These are phyloP conservation scores for Entomortierella beljakovae DNA, from an alignment of 192 early-diverging fungal genomes.

Conservation along the genomic window DNA sequence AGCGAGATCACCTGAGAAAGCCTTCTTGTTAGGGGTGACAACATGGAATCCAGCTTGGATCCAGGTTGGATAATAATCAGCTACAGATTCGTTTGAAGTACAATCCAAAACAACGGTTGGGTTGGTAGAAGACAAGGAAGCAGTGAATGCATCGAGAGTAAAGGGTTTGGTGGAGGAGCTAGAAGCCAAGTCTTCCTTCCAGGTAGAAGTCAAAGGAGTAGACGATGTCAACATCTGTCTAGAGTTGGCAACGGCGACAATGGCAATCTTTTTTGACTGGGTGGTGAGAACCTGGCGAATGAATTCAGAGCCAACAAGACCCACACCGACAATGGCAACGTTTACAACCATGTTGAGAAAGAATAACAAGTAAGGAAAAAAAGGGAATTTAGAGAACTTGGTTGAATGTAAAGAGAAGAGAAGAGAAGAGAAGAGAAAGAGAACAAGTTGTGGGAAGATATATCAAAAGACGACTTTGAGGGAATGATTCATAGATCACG, in stretches of 20 bases:
- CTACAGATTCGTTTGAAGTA: conserved; percentile 86
- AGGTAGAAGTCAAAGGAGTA: conserved; percentile 59
- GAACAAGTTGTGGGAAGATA: too few species aligned
- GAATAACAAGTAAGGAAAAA: not conserved
- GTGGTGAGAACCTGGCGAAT: conserved; percentile 79
- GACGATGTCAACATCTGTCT: conserved; percentile 71
- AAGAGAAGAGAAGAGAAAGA: not conserved
- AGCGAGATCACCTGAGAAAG: conserved; percentile 78
- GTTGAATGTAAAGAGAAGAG: not conserved
- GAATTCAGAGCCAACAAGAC: conserved; percentile 94
- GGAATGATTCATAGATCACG: too few species aligned
- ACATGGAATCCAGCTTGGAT: conserved; percentile 82
- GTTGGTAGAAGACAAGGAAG: conserved; percentile 59
- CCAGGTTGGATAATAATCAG: conserved; percentile 86
- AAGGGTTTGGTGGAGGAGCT: conserved; percentile 36
- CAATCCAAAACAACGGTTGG: conserved; percentile 90
- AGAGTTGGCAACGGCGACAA: conserved; percentile 87
- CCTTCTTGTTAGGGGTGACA: conserved; percentile 99
- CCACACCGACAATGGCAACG: conserved; percentile 94
- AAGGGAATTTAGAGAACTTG: not conserved
- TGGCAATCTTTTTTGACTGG: conserved; percentile 65
- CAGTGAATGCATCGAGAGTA: conserved; percentile 64
- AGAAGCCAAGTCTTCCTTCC: conserved; percentile 58
- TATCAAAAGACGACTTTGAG: too few species aligned
- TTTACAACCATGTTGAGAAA: conserved; percentile 67